Conservation (phyloP, 805 yeast species). For the Candida mattraensis region DNA sequence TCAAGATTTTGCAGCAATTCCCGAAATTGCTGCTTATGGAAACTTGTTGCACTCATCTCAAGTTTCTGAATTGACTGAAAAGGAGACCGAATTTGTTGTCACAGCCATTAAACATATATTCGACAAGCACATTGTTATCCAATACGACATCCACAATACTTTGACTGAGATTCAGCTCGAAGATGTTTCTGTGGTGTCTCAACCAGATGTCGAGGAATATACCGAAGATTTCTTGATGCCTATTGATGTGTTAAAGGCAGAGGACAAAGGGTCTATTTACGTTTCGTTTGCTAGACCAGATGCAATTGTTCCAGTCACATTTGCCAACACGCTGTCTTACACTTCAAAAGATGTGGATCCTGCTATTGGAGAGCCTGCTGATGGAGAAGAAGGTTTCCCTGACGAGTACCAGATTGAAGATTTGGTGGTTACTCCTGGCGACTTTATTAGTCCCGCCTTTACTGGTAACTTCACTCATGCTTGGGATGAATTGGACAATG, state of each 20-base stretch:
- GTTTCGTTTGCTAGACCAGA: slow-evolving; percentile 68
- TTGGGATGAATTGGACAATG: slow-evolving; percentile 71
- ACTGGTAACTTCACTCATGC: slow-evolving; percentile 71
- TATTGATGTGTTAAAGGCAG: slow-evolving; percentile 69
- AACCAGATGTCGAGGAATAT: slow-evolving; percentile 57
- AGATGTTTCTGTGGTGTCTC: slow-evolving; percentile 69
- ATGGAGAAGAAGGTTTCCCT: slow-evolving; percentile 79
- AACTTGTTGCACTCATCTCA: slow-evolving; percentile 68
- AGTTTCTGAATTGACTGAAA: slow-evolving; percentile 73
- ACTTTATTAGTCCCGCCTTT: slow-evolving; percentile 74
- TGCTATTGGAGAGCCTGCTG: slow-evolving; percentile 62
- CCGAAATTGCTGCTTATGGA: slow-evolving; percentile 76
- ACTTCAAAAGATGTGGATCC: slow-evolving; percentile 79
- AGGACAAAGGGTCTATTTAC: slow-evolving; percentile 70
- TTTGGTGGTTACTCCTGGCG: slow-evolving; percentile 73
- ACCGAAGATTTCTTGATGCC: slow-evolving; percentile 75
- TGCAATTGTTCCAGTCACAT: slow-evolving; percentile 40
- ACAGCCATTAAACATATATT: slow-evolving; percentile 81
- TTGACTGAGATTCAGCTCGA: slow-evolving; percentile 74
- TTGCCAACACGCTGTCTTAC: slow-evolving; percentile 70
- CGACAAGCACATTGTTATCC: slow-evolving; percentile 69
- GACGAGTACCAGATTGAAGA: slow-evolving; percentile 93
- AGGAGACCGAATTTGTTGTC: slow-evolving; percentile 91
- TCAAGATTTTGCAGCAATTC: slow-evolving; percentile 65
- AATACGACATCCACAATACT: slow-evolving; percentile 84